Base-by-base conservation (phyloP, 1,284 basidiomycete genomes). In the Puccinia hordei region DNA sequence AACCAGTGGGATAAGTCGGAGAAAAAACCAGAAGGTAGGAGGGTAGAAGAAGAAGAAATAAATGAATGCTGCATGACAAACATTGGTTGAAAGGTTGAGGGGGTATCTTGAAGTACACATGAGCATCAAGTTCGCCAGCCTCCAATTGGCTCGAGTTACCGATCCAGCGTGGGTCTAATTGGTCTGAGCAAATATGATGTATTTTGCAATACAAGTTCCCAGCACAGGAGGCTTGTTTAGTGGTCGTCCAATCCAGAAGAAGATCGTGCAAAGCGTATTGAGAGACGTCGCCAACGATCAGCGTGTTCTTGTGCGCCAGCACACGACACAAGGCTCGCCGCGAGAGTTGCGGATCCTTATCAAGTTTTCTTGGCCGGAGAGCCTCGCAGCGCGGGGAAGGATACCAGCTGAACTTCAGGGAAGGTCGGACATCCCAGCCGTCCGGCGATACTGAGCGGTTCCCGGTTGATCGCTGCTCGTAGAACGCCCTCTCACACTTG, bases 141-240 rank as follows among this genome's bases (percentile, higher is more conserved):
- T 83, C 82, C 22, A 81, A 61, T 27, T 71, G 22, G n/a, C 30
- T 46, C 22, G 46, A 38, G 24, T 69, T 68, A 44, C 38, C 63
- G 49, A 30, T 38, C 63, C 46, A 75, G 15, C 17, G 68, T 13
- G 38, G n/a, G 35, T 65, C 63, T 27, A 84, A 61, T 10, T 82
- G 72, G 19, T 82, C 82, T 1, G 81, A 81, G 59, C 84, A 85
- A 12, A 85, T 82, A 2, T 73, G 78, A 63, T 85, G 84, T 72
- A 84, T 83, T 73, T 83, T 83, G 81, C 84, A 85, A 68, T 85
- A 85, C 69, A 84, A 33, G 63, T 85, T 84, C 27, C 84, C 84
- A 74, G 84, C 84, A 77, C 84, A 85, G 12, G 81, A 83, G 30
- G 81, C 74, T 4, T 83, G 82, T 22, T 78, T 66, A 9, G 74